Base-by-base conservation (phyloP, 768 basidiomycete species). In the Cubamyces lactineus region DNA sequence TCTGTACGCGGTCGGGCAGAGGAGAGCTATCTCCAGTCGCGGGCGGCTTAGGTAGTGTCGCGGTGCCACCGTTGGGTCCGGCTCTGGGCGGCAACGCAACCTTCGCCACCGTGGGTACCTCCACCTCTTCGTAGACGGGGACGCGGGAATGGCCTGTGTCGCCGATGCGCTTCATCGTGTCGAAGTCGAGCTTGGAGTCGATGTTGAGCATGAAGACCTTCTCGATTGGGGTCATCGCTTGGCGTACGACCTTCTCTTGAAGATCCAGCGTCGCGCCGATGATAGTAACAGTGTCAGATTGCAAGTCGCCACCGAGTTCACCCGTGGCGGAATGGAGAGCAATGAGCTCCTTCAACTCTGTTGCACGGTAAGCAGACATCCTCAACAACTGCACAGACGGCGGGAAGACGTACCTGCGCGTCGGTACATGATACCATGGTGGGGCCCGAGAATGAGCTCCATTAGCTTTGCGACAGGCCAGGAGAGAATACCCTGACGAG, bases 351-450 rank as follows among this genome's bases (percentile, higher is more conserved):
- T 93, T 92, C 24, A 95, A 79, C 70, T 95, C 69, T 67, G 11
- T 34, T 5, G 39, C 11, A 19, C 9, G 30, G 9, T 30, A 21
- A 21, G 21, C 46, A 5, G 53, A 26, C 34, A 42, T n/a, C n/a
- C 12, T 34, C 6, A 11, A 6, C 8, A 30, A n/a, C 19, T n/a
- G 12, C 5, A 28, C 15, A 3, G 52, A 53, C 19, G 19, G 34
- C 13, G 17, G 13, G 11, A 12, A 2, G n/a, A 34, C 61, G 30
- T 28, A 61, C 66, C 85, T 63, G 79, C 84, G 60, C 91, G 82
- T 15, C 92, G 83, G 68, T 94, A 95, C 57, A 94, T 91, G 70
- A 94, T 91, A 46, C 92, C 92, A 69, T 92, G 90, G 72, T 94
- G 90, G 0, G 85, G 74, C 9, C 92, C 92, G 3, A 94, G 80